Conservation (phyloP, 2,329 filamentous ascomycete genomes). For the Aureobasidium sp. region DNA sequence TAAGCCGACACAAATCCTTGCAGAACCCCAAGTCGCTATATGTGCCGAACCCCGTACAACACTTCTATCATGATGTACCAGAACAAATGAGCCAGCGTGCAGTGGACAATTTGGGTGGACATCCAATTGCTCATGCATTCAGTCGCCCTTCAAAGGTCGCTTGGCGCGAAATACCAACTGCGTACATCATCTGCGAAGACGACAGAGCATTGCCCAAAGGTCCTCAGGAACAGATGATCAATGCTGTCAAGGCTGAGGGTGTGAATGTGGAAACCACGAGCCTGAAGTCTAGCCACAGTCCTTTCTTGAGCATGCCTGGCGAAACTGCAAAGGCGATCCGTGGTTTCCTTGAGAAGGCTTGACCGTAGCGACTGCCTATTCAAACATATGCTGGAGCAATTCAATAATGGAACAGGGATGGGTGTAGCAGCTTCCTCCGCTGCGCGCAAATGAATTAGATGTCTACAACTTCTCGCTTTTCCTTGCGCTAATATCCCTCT, state of each 20-base stretch:
- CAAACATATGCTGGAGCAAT: background rate
- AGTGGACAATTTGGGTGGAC: background rate
- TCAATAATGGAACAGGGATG: background rate
- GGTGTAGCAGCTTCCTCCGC: background rate
- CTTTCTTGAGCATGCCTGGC: constrained; percentile 24
- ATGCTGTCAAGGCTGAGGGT: constrained; percentile 16
- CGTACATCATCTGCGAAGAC: constrained; percentile 35
- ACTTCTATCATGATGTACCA: constrained; percentile 8
- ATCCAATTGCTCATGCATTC: background rate
- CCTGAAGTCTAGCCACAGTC: constrained; percentile 23
- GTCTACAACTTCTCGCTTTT: background rate
- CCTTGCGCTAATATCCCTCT: background rate
- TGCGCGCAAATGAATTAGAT: background rate
- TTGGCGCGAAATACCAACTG: constrained; percentile 31
- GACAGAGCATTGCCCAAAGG: constrained; percentile 32
- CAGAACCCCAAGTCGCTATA: background rate
- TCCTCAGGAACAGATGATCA: constrained; percentile 33
- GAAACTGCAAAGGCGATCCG: constrained; percentile 19
- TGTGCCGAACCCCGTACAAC: background rate
- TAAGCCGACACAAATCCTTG: background rate
- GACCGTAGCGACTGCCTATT: background rate
- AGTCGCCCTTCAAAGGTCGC: background rate
- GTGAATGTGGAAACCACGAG: constrained; percentile 17
- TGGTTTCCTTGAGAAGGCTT: constrained; percentile 17
- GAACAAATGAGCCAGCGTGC: constrained; percentile 4